Conservation (phyloP, 192 early-diverging fungal genomes). For the Linnemannia zychae region DNA sequence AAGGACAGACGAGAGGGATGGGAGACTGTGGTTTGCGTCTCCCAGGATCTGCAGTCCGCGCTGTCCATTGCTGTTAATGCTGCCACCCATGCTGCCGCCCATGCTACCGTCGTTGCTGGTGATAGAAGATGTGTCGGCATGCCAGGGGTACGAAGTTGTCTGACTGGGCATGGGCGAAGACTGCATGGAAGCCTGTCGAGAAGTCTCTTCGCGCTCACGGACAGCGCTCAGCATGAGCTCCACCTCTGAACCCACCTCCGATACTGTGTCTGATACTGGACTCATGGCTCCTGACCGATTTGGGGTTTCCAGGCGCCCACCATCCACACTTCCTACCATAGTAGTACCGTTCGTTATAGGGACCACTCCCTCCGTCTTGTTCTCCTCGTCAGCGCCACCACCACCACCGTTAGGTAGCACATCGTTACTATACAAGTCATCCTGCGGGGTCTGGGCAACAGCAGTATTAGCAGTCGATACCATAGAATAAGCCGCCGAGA, state of each 20-base stretch:
- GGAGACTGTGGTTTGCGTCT: neutral
- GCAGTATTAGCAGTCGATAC: neutral
- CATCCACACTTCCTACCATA: neutral
- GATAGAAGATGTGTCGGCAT: neutral
- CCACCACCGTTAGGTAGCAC: neutral
- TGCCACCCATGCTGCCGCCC: neutral
- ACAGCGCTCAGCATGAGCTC: conserved; percentile 44
- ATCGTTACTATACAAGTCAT: neutral
- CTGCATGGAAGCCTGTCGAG: conserved; percentile 26
- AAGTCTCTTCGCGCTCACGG: conserved; percentile 32
- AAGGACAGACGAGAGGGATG: neutral
- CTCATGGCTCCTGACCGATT: neutral
- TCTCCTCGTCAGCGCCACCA: neutral
- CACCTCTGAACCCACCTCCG: conserved; percentile 53
- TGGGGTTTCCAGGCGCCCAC: neutral
- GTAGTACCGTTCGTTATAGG: neutral
- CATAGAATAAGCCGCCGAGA: neutral
- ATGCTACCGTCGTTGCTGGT: neutral
- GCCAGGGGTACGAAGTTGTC: neutral
- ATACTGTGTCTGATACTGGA: conserved; percentile 14
- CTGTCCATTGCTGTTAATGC: neutral
- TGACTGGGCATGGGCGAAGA: conserved; percentile 13
- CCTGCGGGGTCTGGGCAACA: neutral
- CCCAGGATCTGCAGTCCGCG: too few species aligned
- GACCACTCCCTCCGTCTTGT: neutral